A percentile compares a stretch with the other conserved stretches of the same genome.
phyloP scores from a whole-genome alignment of 768 basidiomycete genomes.

The Russula foetens region DNA sequence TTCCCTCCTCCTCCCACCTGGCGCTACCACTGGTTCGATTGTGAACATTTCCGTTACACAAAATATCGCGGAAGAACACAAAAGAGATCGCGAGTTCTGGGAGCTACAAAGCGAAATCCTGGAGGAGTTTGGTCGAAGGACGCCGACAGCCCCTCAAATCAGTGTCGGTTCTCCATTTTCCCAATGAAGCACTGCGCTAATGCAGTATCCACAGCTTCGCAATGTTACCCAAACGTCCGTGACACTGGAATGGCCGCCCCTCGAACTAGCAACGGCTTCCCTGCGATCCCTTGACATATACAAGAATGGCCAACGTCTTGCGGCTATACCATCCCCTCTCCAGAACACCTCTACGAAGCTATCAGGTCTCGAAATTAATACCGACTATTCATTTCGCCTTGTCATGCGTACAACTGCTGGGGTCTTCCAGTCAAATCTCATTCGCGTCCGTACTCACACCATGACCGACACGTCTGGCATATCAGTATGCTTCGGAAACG shows the following conservation, averaged over 20 bases:
- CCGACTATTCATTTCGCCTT: constrained; percentile 92
- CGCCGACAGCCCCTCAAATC: constrained; percentile 68
- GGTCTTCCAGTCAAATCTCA: constrained; percentile 75
- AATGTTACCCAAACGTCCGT: constrained; percentile 96
- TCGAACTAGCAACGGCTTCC: constrained; percentile 80
- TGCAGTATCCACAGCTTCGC: constrained; percentile 48
- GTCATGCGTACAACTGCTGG: constrained; percentile 90
- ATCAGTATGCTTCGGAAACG: constrained; percentile 88
- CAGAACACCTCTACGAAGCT: constrained; percentile 86
- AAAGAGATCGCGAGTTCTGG: constrained; percentile 78
- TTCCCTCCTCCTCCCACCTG: constrained; percentile 87
- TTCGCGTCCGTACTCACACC: constrained; percentile 83
- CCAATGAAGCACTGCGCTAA: neutral
- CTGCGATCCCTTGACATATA: constrained; percentile 88
- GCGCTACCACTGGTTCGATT: constrained; percentile 88
- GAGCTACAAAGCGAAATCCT: constrained; percentile 75
- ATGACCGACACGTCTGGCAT: constrained; percentile 95
- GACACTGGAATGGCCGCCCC: constrained; percentile 88
- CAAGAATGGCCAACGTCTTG: constrained; percentile 82
- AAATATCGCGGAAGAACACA: constrained; percentile 76
- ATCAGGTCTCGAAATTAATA: constrained; percentile 70
- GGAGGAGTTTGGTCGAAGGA: constrained; percentile 54
- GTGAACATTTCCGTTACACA: constrained; percentile 94
- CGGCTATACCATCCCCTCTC: constrained; percentile 72
- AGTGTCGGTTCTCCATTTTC: constrained; percentile 39